These are phyloP conservation scores for Cucurbita ficifolia DNA, from an alignment of 306 rosid genomes.

Conservation along the genomic window DNA sequence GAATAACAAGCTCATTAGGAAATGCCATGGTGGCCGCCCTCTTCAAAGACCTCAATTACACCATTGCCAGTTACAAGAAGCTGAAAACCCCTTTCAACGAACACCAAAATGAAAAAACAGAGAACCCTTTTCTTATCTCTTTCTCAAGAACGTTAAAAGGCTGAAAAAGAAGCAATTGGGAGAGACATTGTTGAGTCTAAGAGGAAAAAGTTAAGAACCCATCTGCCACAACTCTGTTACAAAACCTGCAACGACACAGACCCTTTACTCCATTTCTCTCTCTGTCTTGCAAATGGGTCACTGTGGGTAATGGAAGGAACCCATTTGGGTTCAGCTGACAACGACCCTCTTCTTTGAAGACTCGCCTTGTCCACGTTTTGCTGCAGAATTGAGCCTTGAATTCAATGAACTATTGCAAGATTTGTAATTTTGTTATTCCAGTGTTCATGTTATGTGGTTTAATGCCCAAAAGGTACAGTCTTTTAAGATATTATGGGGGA, in stretches of 20 bases:
- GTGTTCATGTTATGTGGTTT: neutral
- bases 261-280: neutral
- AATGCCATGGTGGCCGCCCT: constrained; percentile 34
- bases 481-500: neutral
- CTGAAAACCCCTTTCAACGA: neutral
- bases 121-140: neutral
- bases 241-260: constrained; percentile 4
- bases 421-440: neutral
- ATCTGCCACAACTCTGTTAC: constrained; percentile 8
- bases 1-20: constrained; percentile 30
- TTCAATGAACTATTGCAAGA: neutral
- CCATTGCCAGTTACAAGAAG: neutral
- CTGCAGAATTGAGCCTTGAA: neutral
- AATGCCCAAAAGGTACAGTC: too few relatives aligned
- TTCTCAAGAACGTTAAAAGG: neutral
- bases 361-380: neutral
- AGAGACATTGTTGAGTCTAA: neutral
- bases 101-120: neutral
- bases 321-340: constrained; percentile 4
- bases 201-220: constrained; percentile 8
- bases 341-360: neutral
- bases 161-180: neutral
- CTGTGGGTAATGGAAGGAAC: constrained; percentile 5
- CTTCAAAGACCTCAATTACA: neutral
- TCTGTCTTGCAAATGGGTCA: neutral